A percentile compares a stretch with the other conserved stretches of the same genome.
phyloP scores from a whole-genome alignment of 805 yeast genomes.

The Suhomyces kilbournensis region DNA sequence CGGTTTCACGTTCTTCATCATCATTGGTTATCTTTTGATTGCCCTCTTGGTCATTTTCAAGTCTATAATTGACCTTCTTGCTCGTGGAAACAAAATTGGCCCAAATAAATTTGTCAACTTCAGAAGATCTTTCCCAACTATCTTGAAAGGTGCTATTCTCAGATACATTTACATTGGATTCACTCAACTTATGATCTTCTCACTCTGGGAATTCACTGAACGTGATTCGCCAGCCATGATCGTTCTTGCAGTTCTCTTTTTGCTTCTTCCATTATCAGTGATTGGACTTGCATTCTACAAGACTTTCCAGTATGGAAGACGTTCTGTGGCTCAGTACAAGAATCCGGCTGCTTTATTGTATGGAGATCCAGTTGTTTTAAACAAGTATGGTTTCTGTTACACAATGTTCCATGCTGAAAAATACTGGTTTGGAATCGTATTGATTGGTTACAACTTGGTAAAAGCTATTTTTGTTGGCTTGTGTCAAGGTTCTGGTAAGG shows the following conservation, averaged over 20 bases:
- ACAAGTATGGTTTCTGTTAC: slow-evolving; percentile 84
- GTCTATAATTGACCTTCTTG: slow-evolving; percentile 45
- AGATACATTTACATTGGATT: slow-evolving; percentile 83
- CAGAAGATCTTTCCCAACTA: slow-evolving; percentile 52
- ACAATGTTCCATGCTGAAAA: slow-evolving; percentile 80
- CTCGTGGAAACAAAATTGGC: slow-evolving; percentile 49
- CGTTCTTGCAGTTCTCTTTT: slow-evolving; percentile 71
- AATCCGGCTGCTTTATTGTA: slow-evolving; percentile 88
- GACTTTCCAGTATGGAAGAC: slow-evolving; percentile 59
- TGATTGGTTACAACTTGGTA: slow-evolving; percentile 57
- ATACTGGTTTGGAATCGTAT: slow-evolving; percentile 79
- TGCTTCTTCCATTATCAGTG: slow-evolving; percentile 58
- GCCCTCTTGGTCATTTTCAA: slow-evolving; percentile 56
- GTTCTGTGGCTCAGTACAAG: slow-evolving; percentile 56
- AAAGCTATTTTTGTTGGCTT: slow-evolving; percentile 75
- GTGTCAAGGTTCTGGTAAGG: slow-evolving; percentile 76
- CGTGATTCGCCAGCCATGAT: slow-evolving; percentile 87
- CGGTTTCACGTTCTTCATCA: slow-evolving; percentile 79
- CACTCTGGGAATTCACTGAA: slow-evolving; percentile 83
- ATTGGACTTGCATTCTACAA: slow-evolving; percentile 65
- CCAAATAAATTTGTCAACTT: slow-evolving; percentile 47
- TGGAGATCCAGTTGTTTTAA: slow-evolving; percentile 68
- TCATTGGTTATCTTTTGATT: slow-evolving; percentile 71
- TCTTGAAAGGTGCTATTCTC: slow-evolving; percentile 75
- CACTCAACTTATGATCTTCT: slow-evolving; percentile 72